Conservation (phyloP, 1,284 basidiomycete genomes). For the Microstroma glucosiphilum region DNA sequence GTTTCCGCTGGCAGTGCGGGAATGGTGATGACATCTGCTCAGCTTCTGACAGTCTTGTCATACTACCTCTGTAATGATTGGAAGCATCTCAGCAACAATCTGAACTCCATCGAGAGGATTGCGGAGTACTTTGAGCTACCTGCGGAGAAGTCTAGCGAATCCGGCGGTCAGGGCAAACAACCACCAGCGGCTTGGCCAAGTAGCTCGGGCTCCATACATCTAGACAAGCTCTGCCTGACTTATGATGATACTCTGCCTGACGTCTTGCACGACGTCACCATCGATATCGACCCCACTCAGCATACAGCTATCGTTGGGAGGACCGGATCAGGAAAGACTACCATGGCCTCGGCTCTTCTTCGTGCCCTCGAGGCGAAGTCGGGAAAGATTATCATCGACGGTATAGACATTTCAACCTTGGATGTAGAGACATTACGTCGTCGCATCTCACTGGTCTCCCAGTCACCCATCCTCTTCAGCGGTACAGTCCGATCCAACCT, state of each 20-base stretch:
- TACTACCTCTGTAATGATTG: constrained; percentile 32
- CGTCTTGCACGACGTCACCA: constrained; percentile 71
- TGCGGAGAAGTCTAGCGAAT: constrained; percentile 2
- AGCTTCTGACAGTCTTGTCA: constrained; percentile 29
- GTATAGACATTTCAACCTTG: constrained; percentile 33
- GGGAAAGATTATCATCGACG: constrained; percentile 40
- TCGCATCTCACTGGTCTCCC: constrained; percentile 54
- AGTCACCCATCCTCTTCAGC: constrained; percentile 74
- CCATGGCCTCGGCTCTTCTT: constrained; percentile 22
- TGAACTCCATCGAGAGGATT: constrained; percentile 77
- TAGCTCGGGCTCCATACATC: constrained; percentile 55
- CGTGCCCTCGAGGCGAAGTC: constrained; percentile 25
- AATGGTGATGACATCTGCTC: constrained; percentile 66
- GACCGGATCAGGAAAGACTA: constrained; percentile 56
- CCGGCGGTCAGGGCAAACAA: constrained; percentile 9
- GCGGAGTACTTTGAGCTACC: constrained; percentile 61
- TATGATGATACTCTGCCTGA: constrained; percentile 63
- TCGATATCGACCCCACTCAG: constrained; percentile 66
- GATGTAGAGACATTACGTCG: constrained; percentile 42
- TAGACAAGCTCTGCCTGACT: constrained; percentile 70
- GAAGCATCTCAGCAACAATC: constrained; percentile 34
- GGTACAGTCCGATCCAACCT: constrained; percentile 79
- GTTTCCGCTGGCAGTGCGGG: constrained; percentile 70
- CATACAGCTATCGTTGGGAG: constrained; percentile 55
- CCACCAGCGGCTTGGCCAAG: constrained; percentile 55